Percentiles rank a stretch among this genome's conserved stretches.
phyloP scores from a whole-genome alignment of 1,284 basidiomycete species.

The Ustilago lituana region DNA sequence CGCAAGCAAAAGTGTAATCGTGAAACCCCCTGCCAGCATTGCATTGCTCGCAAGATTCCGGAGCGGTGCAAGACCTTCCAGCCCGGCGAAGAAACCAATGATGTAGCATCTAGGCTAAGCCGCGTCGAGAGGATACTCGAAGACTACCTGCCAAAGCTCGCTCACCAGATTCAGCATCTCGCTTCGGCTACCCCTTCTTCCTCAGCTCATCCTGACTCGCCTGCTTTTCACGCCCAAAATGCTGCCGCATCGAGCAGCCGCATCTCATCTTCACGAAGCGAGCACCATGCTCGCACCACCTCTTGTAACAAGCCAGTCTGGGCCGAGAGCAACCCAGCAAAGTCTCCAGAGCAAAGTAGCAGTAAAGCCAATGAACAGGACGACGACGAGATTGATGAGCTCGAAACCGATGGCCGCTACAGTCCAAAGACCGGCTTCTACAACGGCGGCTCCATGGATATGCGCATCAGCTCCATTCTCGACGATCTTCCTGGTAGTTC shows the following conservation, averaged over 20 bases:
- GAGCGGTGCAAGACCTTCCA: slow-evolving; percentile 63
- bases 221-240: no score
- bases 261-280: slow-evolving; percentile 2
- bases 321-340: slow-evolving; percentile 8
- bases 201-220: background rate
- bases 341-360: slow-evolving; percentile 19
- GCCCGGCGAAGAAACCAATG: slow-evolving; percentile 56
- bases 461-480: slow-evolving; percentile 57
- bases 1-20: slow-evolving; percentile 65
- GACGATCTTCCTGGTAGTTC: slow-evolving; percentile 42
- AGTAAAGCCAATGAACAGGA: slow-evolving; percentile 14
- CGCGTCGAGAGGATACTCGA: slow-evolving; percentile 54
- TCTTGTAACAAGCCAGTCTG: slow-evolving; percentile 10
- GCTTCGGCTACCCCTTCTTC: slow-evolving; percentile 9
- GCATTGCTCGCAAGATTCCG: slow-evolving; percentile 63
- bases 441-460: slow-evolving; percentile 48
- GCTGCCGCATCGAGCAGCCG: slow-evolving; percentile 9
- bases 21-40: slow-evolving; percentile 64
- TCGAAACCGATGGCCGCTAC: slow-evolving; percentile 42
- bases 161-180: slow-evolving; percentile 35
- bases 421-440: slow-evolving; percentile 52
- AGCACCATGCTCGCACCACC: background rate
- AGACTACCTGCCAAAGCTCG: slow-evolving; percentile 46
- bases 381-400: slow-evolving; percentile 52
- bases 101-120: slow-evolving; percentile 49